Base-by-base conservation (phyloP, 306 rosid genomes). In the Fragaria nilgerrensis region DNA sequence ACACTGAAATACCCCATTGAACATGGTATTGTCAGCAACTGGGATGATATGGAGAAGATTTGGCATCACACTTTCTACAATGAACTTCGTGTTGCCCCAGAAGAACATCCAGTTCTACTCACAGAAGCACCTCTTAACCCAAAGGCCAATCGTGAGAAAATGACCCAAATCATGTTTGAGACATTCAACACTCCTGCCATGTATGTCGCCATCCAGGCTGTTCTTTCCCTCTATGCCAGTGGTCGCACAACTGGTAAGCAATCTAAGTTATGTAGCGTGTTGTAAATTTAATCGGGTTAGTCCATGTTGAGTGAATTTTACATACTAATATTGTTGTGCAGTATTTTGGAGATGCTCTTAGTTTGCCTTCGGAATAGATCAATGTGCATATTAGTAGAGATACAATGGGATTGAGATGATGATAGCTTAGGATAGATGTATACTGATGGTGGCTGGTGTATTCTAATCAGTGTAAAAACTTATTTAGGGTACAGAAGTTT, bases 31-130 rank as follows among this genome's bases (percentile, higher is more conserved):
- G 97, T 90, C 82, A 93, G 84, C 78, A 93, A 93, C 79, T 93
- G 97, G 97, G 97, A 93, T 85, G 97, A 93, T 77, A 93, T 93
- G 97, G 97, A 92, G 84, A 89, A 92, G 82, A 92, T 92, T 44
- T 92, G 97, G 97, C 97, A 92, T 78, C 97, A 92, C 81, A 92
- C 97, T 32, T 92, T 92, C 87, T 92, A 89, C 86, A 92, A 92
- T 74, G 97, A 92, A 74, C 90, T 92, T 73, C 94, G 97, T 77
- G 96, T 89, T 65, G 94, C 94, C 32, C 97, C 97, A 0, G 96
- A 93, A 79, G 97, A 93, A 77, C 96, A 93, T 76, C 97, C 96
- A 6, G 92, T 93, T 77, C 82, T 93, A 23, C 96, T 93, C 75
- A 93, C 97, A 6, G 97, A 93, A 80, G 97, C 96, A 48, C 97